Evolutionary conservation across 2,329 filamentous ascomycete species (phyloP).

Genomic region (Phyllosticta capitalensis): DNA sequence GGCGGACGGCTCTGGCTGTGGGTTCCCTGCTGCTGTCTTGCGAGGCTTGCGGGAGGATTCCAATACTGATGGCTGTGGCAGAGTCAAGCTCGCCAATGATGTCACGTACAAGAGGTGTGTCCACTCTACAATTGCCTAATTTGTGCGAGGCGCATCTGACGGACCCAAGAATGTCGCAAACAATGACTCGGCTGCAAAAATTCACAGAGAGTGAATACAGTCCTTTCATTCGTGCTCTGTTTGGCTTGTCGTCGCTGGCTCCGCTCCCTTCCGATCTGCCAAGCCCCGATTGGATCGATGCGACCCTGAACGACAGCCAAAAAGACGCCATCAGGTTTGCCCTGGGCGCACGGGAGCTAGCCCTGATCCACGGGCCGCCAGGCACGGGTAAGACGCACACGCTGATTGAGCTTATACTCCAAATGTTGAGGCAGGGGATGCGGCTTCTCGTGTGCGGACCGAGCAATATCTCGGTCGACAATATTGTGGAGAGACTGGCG

Average conservation of each 20-base stretch:
- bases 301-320: constrained; percentile 51
- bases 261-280: constrained; percentile 37
- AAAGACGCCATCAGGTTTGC: constrained; percentile 67
- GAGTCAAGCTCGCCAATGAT: constrained; percentile 57
- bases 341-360: constrained; percentile 68
- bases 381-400: constrained; percentile 97
- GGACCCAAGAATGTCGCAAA: constrained; percentile 48
- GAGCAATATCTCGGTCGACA: constrained; percentile 95
- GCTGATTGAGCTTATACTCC: constrained; percentile 88
- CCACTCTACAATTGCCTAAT: not conserved
- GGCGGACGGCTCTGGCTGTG: constrained; percentile 53
- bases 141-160: constrained; percentile 1
- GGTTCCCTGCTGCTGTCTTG: constrained; percentile 24
- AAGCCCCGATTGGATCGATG: constrained; percentile 45
- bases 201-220: constrained; percentile 47
- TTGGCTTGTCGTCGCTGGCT: constrained; percentile 48
- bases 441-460: constrained; percentile 89
- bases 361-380: constrained; percentile 87
- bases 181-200: constrained; percentile 51
- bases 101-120: constrained; percentile 52
- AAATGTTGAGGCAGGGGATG: constrained; percentile 63
- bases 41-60: not conserved
- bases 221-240: constrained; percentile 50
- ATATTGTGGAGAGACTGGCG: constrained; percentile 86
- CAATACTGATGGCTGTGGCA: constrained; percentile 32